Base-by-base conservation (phyloP, 1,284 basidiomycete genomes). In the Apiotrichum veenhuisii region DNA sequence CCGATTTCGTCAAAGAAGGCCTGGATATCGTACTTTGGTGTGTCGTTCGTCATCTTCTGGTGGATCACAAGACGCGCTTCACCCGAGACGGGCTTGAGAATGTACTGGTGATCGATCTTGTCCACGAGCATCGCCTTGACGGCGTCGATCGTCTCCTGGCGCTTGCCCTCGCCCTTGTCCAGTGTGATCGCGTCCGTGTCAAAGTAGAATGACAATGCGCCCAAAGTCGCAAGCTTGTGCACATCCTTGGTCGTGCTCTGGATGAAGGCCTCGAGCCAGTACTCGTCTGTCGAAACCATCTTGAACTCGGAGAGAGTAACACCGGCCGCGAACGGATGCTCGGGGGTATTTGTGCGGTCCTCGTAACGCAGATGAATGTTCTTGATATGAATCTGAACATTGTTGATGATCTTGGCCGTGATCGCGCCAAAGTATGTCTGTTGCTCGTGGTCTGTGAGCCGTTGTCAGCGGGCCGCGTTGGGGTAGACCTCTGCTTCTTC, bases 291-390 rank as follows among this genome's bases (percentile, higher is more conserved):
- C 1, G 96, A 98, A n/a, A 88, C 85, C 27, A 93, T 92, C 8
- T 89, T 87, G 73, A 99, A 97, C 38, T 88, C 86, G 5, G 89
- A 86, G n/a, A 99, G 80, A 1, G 95, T 98, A 46, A 95, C 69
- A 60, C 97, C 96, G 33, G 87, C 87, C 3, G 95, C 87, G 73
- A 99, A 98, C 10, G 95, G 95, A 75, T 97, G 95, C 85, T 89
- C 91, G 25, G 94, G 94, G 37, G 93, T 91, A 63, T 91, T 97
- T 62, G 95, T 78, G 52, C 86, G 87, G 77, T 99, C 96, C 77
- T 99, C 96, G 69, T 98, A 99, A 49, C 96, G 88, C 52, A 98
- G 80, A 72, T 98, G 94, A 50, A 98, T 90, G 66, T 95, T 93
- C 78, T 88, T 90, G 59, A 99, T 86, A 18, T 91, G 94, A 38